Percentiles rank a stretch among this genome's conserved stretches.
Conservation (phyloP, 345 rosid genomes). For the Viola odorata region DNA sequence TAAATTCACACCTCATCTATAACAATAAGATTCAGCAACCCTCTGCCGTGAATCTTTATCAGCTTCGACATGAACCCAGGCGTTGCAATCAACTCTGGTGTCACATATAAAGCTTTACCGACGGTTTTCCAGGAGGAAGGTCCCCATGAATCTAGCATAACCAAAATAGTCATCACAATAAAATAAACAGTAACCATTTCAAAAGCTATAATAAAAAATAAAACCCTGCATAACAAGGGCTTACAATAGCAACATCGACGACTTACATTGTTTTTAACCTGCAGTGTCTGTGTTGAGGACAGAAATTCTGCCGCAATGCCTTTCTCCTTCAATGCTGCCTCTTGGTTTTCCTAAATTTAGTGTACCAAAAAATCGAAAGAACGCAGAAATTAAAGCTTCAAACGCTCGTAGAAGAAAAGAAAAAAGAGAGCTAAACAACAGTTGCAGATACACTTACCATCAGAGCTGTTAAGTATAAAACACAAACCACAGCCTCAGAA, state of each 20-base stretch:
- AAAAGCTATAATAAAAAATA: not conserved
- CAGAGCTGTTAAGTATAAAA: slow-evolving; percentile 51
- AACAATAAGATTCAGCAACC: slow-evolving; percentile 83
- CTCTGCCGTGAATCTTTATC: slow-evolving; percentile 64
- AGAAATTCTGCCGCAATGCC: slow-evolving; percentile 90
- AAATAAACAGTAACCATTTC: not conserved
- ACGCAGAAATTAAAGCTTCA: not conserved
- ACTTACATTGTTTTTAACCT: slow-evolving; percentile 52
- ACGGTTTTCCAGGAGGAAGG: slow-evolving; percentile 81
- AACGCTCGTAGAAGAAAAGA: not conserved
- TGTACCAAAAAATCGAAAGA: not conserved
- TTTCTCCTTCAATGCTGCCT: slow-evolving; percentile 75
- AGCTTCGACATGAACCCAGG: slow-evolving; percentile 81
- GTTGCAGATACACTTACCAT: slow-evolving; percentile 66
- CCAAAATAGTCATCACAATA: slow-evolving; percentile 1
- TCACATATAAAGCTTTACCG: slow-evolving; percentile 77
- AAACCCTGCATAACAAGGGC: not conserved
- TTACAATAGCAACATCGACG: not conserved
- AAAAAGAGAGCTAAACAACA: slow-evolving; percentile 1
- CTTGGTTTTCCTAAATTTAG: slow-evolving; percentile 82
- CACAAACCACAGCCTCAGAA: slow-evolving; percentile 22
- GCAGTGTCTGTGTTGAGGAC: slow-evolving; percentile 66
- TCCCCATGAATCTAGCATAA: slow-evolving; percentile 77
- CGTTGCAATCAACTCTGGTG: slow-evolving; percentile 87
- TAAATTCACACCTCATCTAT: slow-evolving; percentile 76